Evolutionary conservation across 2,329 filamentous ascomycete genomes (phyloP).

Genomic region (Dendrostoma leiphaemia): DNA sequence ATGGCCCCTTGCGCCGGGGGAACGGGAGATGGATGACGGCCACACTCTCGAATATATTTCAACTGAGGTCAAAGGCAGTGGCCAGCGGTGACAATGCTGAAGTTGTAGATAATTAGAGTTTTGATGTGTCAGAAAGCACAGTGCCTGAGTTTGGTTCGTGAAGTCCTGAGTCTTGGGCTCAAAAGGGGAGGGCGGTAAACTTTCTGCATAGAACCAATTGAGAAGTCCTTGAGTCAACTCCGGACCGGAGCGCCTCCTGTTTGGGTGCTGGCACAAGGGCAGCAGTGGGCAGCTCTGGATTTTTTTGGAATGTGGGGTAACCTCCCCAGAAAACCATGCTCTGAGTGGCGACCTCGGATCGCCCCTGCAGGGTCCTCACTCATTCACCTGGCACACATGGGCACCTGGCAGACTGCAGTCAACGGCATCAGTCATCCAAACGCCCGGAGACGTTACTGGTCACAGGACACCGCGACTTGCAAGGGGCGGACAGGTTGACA

Average conservation of each 20-base stretch:
- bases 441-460: no score
- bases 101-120: neutral
- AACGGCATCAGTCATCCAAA: no score
- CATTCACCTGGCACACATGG: no score
- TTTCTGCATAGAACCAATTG: no score
- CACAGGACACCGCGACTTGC: no score
- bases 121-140: neutral
- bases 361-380: neutral
- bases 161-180: no score
- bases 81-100: neutral
- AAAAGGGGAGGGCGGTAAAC: no score
- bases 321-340: neutral
- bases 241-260: neutral
- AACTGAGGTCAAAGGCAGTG: neutral
- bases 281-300: neutral
- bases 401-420: no score
- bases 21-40: neutral
- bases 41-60: neutral
- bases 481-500: no score
- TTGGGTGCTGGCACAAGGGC: no score
- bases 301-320: conserved; percentile 11
- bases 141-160: no score
- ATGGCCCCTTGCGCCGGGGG: neutral
- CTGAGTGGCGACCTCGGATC: conserved; percentile 1
- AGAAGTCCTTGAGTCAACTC: conserved; percentile 2